Conservation (phyloP, 2,329 filamentous ascomycete species). For the Claviceps spartinae region DNA sequence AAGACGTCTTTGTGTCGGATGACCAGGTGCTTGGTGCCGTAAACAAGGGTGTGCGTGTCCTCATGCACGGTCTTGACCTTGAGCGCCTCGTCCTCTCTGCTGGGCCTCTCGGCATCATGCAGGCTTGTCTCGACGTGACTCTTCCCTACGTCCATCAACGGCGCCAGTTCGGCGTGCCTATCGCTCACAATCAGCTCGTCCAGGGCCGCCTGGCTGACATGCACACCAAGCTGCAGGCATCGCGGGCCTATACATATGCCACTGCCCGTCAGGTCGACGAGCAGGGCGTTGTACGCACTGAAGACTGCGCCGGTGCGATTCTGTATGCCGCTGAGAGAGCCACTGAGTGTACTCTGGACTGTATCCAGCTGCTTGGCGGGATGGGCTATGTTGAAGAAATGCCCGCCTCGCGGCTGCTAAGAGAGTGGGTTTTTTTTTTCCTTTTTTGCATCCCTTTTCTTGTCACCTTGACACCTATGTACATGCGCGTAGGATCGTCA, state of each 20-base stretch:
- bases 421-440: slow-evolving; percentile 39
- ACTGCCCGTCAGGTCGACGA: slow-evolving; percentile 74
- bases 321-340: slow-evolving; percentile 85
- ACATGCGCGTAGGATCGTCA: too few relatives aligned
- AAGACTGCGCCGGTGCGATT: slow-evolving; percentile 91
- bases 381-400: slow-evolving; percentile 97
- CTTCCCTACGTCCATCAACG: slow-evolving; percentile 82
- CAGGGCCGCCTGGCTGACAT: slow-evolving; percentile 93
- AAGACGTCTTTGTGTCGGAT: slow-evolving; percentile 75
- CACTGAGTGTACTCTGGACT: slow-evolving; percentile 74
- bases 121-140: slow-evolving; percentile 71
- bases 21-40: slow-evolving; percentile 69
- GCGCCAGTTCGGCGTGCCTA: slow-evolving; percentile 75
- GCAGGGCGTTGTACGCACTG: slow-evolving; percentile 56
- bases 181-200: slow-evolving; percentile 84
- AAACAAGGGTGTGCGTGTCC: slow-evolving; percentile 72
- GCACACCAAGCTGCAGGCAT: slow-evolving; percentile 85
- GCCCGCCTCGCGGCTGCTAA: slow-evolving; percentile 68
- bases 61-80: slow-evolving; percentile 94
- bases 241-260: slow-evolving; percentile 73
- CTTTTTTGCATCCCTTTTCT: background rate
- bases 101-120: slow-evolving; percentile 88
- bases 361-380: slow-evolving; percentile 82
- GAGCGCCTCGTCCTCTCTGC: slow-evolving; percentile 85
- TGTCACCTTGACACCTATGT: background rate